Evolutionary conservation across 495 filamentous ascomycete species (phyloP).

Genomic region (Aspergillus indologenus): DNA sequence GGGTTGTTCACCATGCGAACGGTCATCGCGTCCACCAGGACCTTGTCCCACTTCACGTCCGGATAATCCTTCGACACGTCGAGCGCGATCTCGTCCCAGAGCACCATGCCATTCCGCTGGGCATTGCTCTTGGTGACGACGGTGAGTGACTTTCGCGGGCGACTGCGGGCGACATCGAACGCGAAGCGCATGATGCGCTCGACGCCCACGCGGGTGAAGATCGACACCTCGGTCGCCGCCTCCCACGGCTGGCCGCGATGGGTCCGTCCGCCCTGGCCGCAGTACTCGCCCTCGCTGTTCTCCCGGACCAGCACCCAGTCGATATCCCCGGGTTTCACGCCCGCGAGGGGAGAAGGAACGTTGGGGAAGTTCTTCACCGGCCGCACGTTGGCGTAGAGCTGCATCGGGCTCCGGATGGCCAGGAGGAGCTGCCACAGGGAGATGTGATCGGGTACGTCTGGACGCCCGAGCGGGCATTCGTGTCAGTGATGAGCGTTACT

Average conservation of each 20-base stretch:
- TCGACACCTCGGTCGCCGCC: slow-evolving; percentile 51
- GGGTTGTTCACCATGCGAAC: slow-evolving; percentile 55
- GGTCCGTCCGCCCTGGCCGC: slow-evolving; percentile 53
- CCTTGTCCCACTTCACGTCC: slow-evolving; percentile 53
- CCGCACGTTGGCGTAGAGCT: slow-evolving; percentile 57
- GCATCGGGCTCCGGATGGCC: slow-evolving; percentile 52
- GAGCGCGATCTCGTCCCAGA: slow-evolving; percentile 54
- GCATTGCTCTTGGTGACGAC: slow-evolving; percentile 60
- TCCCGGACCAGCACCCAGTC: slow-evolving; percentile 59
- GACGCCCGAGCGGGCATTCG: too few species aligned
- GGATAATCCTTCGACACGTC: slow-evolving; percentile 48
- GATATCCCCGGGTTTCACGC: slow-evolving; percentile 38
- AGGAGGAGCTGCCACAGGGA: slow-evolving; percentile 55
- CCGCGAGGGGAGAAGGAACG: slow-evolving; percentile 46
- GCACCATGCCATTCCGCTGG: slow-evolving; percentile 55
- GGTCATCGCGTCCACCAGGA: slow-evolving; percentile 61
- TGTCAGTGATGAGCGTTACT: too few species aligned
- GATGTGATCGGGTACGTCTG: slow-evolving; percentile 57
- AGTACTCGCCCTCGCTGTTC: slow-evolving; percentile 58
- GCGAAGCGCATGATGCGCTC: slow-evolving; percentile 57
- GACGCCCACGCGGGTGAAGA: slow-evolving; percentile 52
- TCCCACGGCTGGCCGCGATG: slow-evolving; percentile 51
- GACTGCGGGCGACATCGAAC: slow-evolving; percentile 47
- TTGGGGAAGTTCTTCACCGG: slow-evolving; percentile 49
- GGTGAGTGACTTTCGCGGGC: slow-evolving; percentile 50